Percentiles rank a stretch among this genome's conserved stretches.
phyloP scores from a whole-genome alignment of 768 basidiomycete species.

The Butyriboletus loyo region DNA sequence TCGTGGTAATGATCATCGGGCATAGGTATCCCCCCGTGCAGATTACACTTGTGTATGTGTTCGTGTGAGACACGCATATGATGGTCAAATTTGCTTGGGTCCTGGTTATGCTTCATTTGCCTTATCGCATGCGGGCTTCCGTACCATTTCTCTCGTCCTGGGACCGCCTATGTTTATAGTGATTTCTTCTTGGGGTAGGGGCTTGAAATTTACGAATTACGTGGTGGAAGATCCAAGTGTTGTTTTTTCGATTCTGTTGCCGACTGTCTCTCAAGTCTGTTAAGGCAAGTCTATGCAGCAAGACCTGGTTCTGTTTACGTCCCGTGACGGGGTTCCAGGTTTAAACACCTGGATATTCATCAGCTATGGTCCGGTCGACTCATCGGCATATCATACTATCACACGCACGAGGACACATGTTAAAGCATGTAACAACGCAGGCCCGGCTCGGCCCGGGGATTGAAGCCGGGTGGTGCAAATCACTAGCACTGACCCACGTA shows the following conservation, averaged over 20 bases:
- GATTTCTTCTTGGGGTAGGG: not conserved
- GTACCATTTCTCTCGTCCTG: not conserved
- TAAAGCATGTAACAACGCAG: too few species aligned
- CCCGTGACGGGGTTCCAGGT: too few species aligned
- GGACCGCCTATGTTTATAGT: not conserved
- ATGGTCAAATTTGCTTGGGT: slow-evolving; percentile 3
- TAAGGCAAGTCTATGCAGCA: not conserved
- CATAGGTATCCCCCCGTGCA: slow-evolving; percentile 7
- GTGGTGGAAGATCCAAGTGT: not conserved
- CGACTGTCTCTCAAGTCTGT: not conserved
- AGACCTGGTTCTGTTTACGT: too few species aligned
- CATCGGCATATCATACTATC: too few species aligned
- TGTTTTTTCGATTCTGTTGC: not conserved
- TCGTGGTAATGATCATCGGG: slow-evolving; percentile 18
- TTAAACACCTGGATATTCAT: not conserved
- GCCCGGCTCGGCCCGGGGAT: too few species aligned
- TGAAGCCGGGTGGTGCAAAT: too few species aligned
- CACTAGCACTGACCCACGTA: too few species aligned
- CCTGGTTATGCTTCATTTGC: not conserved
- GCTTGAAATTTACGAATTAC: not conserved
- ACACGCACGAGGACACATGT: too few species aligned
- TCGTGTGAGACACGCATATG: slow-evolving; percentile 14
- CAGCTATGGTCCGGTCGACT: too few species aligned
- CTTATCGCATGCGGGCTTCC: not conserved
- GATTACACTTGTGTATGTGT: slow-evolving; percentile 4